Conservation (phyloP, 495 filamentous ascomycete genomes). For the Hyaloscypha variabilis region DNA sequence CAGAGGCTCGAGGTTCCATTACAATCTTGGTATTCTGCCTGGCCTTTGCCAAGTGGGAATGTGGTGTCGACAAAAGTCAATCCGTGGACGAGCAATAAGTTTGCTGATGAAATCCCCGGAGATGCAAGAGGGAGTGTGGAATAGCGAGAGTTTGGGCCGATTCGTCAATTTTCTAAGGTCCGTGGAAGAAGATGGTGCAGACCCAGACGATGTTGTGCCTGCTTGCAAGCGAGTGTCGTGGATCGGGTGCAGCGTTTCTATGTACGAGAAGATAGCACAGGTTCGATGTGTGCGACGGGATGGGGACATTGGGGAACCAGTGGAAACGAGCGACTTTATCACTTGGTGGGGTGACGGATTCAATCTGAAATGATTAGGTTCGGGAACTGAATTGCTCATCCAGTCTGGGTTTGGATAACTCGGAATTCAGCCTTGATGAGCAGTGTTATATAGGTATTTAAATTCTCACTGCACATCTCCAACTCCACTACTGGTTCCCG, state of each 20-base stretch:
- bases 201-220: background rate
- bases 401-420: too few relatives aligned
- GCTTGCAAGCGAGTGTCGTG: background rate
- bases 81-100: background rate
- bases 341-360: background rate
- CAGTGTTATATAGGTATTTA: too few relatives aligned
- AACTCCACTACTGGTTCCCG: background rate
- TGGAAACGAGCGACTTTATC: background rate
- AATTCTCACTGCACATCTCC: too few relatives aligned
- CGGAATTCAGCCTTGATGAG: too few relatives aligned
- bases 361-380: too few relatives aligned
- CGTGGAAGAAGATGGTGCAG: background rate
- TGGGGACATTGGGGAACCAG: background rate
- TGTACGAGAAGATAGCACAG: background rate
- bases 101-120: background rate
- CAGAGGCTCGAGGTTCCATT: constrained; percentile 23
- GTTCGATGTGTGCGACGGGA: background rate
- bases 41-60: background rate
- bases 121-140: background rate
- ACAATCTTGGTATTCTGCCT: constrained; percentile 36
- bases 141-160: background rate
- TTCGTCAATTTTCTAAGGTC: background rate
- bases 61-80: background rate
- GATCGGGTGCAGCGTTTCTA: background rate
- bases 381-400: too few relatives aligned